phyloP scores from a whole-genome alignment of 371 early-diverging fungal genomes.

The Lichtheimia corymbifera region DNA sequence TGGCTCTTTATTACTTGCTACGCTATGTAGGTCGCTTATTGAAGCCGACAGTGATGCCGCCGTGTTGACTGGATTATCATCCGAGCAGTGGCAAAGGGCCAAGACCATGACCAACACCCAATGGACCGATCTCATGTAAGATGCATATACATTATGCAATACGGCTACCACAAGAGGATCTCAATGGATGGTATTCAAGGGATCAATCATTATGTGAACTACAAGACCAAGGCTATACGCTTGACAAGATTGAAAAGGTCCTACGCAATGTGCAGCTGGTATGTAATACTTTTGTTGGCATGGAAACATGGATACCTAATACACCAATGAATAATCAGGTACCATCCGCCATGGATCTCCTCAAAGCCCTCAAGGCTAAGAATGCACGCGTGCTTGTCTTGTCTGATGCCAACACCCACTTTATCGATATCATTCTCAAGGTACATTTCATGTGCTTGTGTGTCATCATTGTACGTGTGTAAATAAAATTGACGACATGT shows the following conservation, averaged over 20 bases:
- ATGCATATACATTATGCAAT: constrained; percentile 1
- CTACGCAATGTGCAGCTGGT: constrained; percentile 66
- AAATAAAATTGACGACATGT: background rate
- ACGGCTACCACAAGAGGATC: background rate
- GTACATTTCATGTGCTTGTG: background rate
- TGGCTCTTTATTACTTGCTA: background rate
- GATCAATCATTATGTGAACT: constrained; percentile 54
- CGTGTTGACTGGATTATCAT: constrained; percentile 53
- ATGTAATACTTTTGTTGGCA: constrained; percentile 20
- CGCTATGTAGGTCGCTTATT: constrained; percentile 60
- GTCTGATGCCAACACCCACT: constrained; percentile 78
- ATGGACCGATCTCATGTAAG: constrained; percentile 77
- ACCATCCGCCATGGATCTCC: constrained; percentile 55
- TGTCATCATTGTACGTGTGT: too few relatives aligned
- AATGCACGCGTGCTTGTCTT: constrained; percentile 62
- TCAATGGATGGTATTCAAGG: constrained; percentile 20
- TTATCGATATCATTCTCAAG: constrained; percentile 65
- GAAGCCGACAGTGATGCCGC: constrained; percentile 74
- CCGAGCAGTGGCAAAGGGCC: constrained; percentile 34
- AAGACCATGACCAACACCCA: constrained; percentile 35
- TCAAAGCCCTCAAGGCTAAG: constrained; percentile 44
- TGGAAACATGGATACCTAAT: background rate
- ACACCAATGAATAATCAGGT: constrained; percentile 25
- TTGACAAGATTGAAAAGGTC: constrained; percentile 47
- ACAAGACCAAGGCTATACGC: constrained; percentile 52